Evolutionary conservation across 2,329 filamentous ascomycete genomes (phyloP), one percentile per base, ranked within the genome.

Genomic region (Exophiala sideris): DNA sequence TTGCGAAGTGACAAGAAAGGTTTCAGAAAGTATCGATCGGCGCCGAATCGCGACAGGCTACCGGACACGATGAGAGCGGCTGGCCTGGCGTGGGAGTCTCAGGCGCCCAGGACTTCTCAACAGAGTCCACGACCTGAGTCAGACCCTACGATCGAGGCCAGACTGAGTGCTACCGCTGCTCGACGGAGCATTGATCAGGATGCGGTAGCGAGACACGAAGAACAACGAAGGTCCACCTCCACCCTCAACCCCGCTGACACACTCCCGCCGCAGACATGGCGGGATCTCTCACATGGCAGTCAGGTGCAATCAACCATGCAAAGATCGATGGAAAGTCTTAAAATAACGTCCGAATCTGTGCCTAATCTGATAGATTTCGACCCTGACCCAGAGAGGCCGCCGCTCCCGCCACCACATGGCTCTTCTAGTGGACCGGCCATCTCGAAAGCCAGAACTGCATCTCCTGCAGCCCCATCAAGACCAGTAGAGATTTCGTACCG

Each of bases 11-110:
- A 70, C 47, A 75, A 70, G 42, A 75, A 73, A 57, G 77, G 73
- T 49, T 64, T 70, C 20, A 71, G 73, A 11, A 76, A 76, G 50
- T 72, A 76, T 42, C 74, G 80, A 64, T 66, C 71, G 2, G 70
- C 67, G 16, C 74, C 71, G 16, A 65, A 76, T 42, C 70, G 73
- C 48, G 74, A 69, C 45, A 72, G 74, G 32, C 76, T 76, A n/a
- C 75, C 78, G 35, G 79, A 80, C 54, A 82, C 83, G 16, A 80
- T 83, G 14, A 83, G 80, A 62, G 83, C 83, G 2, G 83, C 83
- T 2, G 82, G 81, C 3, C 74, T 84, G 54, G 82, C 82, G n/a
- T 86, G 83, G 82, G 62, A 74, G 57, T 67, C 54, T 7, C 54
- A 56, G 24, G 72, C 64, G 65, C 50, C 51, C n/a, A 49, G 39